Evolutionary conservation across 148 eudicot genomes (phyloP), one percentile per base, ranked within the genome.

Genomic region (Rheum nobile): DNA sequence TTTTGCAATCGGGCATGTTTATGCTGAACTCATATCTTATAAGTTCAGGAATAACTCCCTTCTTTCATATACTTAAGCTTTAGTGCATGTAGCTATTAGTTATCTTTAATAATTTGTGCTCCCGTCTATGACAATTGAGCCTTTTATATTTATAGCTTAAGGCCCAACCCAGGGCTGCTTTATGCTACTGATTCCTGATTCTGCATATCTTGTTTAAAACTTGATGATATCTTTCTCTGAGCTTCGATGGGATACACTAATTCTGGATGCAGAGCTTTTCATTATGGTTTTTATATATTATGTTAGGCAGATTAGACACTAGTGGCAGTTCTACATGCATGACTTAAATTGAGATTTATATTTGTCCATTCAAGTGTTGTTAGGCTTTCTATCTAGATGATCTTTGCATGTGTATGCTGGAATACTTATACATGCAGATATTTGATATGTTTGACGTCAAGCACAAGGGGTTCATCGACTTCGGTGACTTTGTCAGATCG

Each of bases 391-490:
- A 17, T 39, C 5, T 39, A 39, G 43, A 6, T 11, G 9, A 3
- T 39, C 43, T 39, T 14, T 46, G 50, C 28, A n/a, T 22, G 59
- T n/a, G 12, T 28, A 24, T 57, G 16, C 8, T 12, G 31, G 10
- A 22, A 24, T 22, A 10, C 17, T 24, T 37, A 17, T 71, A 16
- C 52, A 19, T n/a, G n/a, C n/a, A n/a, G n/a, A n/a, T n/a, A n/a
- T n/a, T n/a, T n/a, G n/a, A n/a, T n/a, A n/a, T n/a, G 54, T 93
- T 93, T 83, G 98, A 93, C 82, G 96, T 83, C 72, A 88, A 90
- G 75, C 84, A 78, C 29, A 93, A 83, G 80, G 98, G 98, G 28
- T 91, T 84, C 32, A 90, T 93, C 78, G 98, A 93, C 80, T 93
- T 93, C 77, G 98, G 90, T 48, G 98, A 93, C 83, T 93, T 93